Evolutionary conservation across 495 filamentous ascomycete species (phyloP), one percentile per base, ranked within the genome.

Genomic region (Lepraria neglecta): DNA sequence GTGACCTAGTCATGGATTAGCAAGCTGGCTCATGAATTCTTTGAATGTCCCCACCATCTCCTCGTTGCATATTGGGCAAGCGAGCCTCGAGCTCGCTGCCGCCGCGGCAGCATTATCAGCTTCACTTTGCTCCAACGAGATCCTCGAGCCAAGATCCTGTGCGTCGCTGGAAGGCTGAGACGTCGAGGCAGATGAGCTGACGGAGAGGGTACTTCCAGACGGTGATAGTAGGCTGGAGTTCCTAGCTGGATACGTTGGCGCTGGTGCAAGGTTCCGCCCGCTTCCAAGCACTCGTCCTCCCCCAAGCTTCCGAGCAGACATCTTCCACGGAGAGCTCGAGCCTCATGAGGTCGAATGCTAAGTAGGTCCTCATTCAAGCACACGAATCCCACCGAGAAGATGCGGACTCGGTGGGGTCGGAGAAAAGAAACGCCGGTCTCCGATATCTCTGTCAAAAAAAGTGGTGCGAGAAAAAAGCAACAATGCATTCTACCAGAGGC

Each of bases 31-130:
- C 35, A 21, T 74, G 6, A 38, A n/a, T 24, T 15, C 14, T n/a
- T 15, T 24, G 31, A 42, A 14, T 31, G 15, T 27, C 59, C 70
- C 58, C 76, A 87, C 90, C 94, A 98, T 98, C 73, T 96, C 91
- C 73, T 97, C 94, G 67, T 86, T 88, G 74, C 94, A 98, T 62
- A 98, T 97, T 47, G 94, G 94, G 72, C 94, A 98, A 30, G 89
- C 83, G 50, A 98, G 81, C 75, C 82, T 80, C 64, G 80, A 78
- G 62, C 79, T 82, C 60, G 82, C 75, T 40, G 82, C 75, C 45
- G 81, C 75, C 38, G 77, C 74, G 63, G 78, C 72, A 52, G 76
- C 72, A 57, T 77, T 75, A 33, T 72, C 70, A 59, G 72, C 73
- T 63, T 77, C 74, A 58, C 74, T 74, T 74, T 81, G 78, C 54